Conservation (phyloP, 805 yeast species). For the Debaryomyces maramus region DNA sequence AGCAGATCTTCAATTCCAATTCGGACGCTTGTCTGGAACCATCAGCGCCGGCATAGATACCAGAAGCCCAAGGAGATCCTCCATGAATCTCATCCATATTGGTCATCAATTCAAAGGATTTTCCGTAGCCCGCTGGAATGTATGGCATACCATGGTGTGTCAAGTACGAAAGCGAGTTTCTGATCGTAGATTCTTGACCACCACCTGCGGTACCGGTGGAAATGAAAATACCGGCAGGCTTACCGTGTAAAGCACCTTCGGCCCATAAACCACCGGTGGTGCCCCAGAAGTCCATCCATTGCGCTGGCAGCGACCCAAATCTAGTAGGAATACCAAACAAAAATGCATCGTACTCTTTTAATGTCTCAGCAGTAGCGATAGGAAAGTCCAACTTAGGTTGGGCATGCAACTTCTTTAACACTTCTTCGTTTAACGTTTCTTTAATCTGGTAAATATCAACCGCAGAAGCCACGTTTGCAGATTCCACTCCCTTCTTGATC, state of each 20-base stretch:
- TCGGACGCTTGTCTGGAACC: slow-evolving; percentile 70
- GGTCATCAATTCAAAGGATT: slow-evolving; percentile 54
- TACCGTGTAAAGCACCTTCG: slow-evolving; percentile 64
- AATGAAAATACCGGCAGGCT: slow-evolving; percentile 70
- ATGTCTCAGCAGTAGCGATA: slow-evolving; percentile 54
- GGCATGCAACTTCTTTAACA: slow-evolving; percentile 65
- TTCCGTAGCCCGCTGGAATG: slow-evolving; percentile 74
- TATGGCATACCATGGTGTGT: slow-evolving; percentile 77
- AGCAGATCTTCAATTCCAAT: slow-evolving; percentile 64
- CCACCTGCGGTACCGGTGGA: slow-evolving; percentile 75
- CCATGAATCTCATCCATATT: slow-evolving; percentile 72
- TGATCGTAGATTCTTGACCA: slow-evolving; percentile 74
- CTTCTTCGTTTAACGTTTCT: slow-evolving; percentile 68
- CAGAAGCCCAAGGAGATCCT: slow-evolving; percentile 87
- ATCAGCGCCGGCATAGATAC: slow-evolving; percentile 70
- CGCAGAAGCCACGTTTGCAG: slow-evolving; percentile 55
- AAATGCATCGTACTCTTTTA: slow-evolving; percentile 68
- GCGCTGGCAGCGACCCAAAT: slow-evolving; percentile 74
- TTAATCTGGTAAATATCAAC: slow-evolving; percentile 79
- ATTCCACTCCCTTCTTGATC: slow-evolving; percentile 65
- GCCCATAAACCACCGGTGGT: slow-evolving; percentile 78
- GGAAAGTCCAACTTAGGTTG: slow-evolving; percentile 63
- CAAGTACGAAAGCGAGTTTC: slow-evolving; percentile 56
- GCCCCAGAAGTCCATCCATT: slow-evolving; percentile 76
- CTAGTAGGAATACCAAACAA: slow-evolving; percentile 81